Evolutionary conservation across 371 early-diverging fungal genomes (phyloP).

Genomic region (Mucor lusitanicus): DNA sequence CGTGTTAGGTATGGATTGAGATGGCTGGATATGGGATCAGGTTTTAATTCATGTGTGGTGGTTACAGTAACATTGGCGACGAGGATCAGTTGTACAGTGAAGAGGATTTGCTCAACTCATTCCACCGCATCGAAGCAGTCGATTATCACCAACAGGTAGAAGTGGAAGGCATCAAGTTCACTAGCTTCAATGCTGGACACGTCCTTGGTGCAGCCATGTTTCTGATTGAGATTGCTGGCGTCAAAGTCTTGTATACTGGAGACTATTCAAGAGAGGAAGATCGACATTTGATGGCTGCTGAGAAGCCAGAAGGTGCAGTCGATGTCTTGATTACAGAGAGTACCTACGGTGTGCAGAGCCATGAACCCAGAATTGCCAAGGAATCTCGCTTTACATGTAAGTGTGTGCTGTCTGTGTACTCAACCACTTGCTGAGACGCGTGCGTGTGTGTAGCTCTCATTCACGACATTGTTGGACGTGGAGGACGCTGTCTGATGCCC

Average conservation of each 20-base stretch:
- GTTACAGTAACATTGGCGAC: constrained; percentile 75
- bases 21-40: background rate
- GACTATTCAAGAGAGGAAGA: constrained; percentile 99
- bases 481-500: constrained; percentile 98
- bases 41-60: background rate
- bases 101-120: constrained; percentile 88
- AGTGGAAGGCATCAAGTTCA: constrained; percentile 96
- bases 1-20: constrained; percentile 73
- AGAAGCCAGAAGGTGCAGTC: constrained; percentile 84
- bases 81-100: constrained; percentile 97
- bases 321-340: constrained; percentile 98
- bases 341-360: constrained; percentile 99
- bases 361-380: constrained; percentile 95
- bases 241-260: constrained; percentile 97
- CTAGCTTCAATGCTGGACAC: constrained; percentile 99
- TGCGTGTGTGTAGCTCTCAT: constrained; percentile 57
- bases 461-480: constrained; percentile 92
- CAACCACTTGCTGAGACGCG: background rate
- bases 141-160: constrained; percentile 99
- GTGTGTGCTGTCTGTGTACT: background rate
- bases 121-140: constrained; percentile 95
- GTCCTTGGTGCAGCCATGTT: constrained; percentile 99
- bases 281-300: constrained; percentile 99
- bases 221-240: constrained; percentile 97
- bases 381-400: constrained; percentile 92